Percentiles rank a stretch among this genome's conserved stretches.
Evolutionary conservation across 768 basidiomycete species (phyloP).

Genomic region (Amanita fuliginea): DNA sequence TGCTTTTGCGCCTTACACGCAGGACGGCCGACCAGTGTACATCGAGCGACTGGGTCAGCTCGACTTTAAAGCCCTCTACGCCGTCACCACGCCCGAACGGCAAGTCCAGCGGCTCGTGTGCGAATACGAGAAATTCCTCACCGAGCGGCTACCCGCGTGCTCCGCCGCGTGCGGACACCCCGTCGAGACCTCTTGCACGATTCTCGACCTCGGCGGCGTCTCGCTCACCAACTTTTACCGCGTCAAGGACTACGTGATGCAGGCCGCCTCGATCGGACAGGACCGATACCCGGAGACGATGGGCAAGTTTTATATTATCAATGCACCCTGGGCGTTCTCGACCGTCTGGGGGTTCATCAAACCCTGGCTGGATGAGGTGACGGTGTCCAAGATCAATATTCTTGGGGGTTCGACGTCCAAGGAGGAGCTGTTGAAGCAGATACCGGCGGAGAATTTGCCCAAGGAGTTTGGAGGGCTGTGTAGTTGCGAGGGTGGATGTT

Average conservation of each 20-base stretch:
- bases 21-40: slow-evolving; percentile 96
- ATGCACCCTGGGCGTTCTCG: slow-evolving; percentile 88
- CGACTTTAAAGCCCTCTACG: slow-evolving; percentile 77
- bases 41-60: slow-evolving; percentile 88
- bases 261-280: slow-evolving; percentile 73
- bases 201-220: slow-evolving; percentile 78
- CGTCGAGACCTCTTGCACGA: slow-evolving; percentile 95
- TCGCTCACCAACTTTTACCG: slow-evolving; percentile 71
- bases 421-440: slow-evolving; percentile 69
- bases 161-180: slow-evolving; percentile 64
- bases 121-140: slow-evolving; percentile 88
- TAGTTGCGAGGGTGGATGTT: slow-evolving; percentile 70
- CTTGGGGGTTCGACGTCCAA: slow-evolving; percentile 58
- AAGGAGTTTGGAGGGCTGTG: slow-evolving; percentile 79
- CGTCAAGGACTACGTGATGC: slow-evolving; percentile 85
- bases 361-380: slow-evolving; percentile 91
- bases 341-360: slow-evolving; percentile 85
- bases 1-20: neutral
- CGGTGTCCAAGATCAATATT: slow-evolving; percentile 91
- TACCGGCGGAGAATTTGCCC: slow-evolving; percentile 76
- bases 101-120: slow-evolving; percentile 80
- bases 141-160: slow-evolving; percentile 73
- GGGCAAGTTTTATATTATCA: slow-evolving; percentile 99
- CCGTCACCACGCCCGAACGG: slow-evolving; percentile 75
- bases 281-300: slow-evolving; percentile 88